phyloP scores from a whole-genome alignment of 768 basidiomycete species.

The Cantharellus anzutake region DNA sequence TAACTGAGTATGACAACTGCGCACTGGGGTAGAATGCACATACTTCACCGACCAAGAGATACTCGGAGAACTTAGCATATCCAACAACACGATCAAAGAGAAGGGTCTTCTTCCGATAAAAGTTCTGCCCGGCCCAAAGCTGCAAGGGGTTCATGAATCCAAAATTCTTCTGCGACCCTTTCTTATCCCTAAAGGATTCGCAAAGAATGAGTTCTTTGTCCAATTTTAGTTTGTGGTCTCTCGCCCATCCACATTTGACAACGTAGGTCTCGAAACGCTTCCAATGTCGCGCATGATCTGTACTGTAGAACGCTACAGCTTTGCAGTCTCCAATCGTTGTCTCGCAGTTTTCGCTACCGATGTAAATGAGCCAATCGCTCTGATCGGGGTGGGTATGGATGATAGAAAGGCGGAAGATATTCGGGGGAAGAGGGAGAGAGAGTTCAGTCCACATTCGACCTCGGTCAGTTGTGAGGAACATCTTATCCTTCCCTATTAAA shows the following conservation, averaged over 20 bases:
- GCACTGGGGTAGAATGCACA: slow-evolving; percentile 12
- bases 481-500: slow-evolving; percentile 55
- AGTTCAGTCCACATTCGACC: slow-evolving; percentile 50
- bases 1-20: slow-evolving; percentile 21
- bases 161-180: slow-evolving; percentile 52
- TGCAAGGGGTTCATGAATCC: slow-evolving; percentile 44
- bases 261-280: slow-evolving; percentile 65
- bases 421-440: slow-evolving; percentile 50
- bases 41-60: slow-evolving; percentile 87
- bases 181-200: slow-evolving; percentile 70
- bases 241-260: slow-evolving; percentile 79
- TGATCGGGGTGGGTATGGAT: slow-evolving; percentile 70
- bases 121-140: slow-evolving; percentile 58
- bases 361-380: slow-evolving; percentile 79
- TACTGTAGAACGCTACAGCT: slow-evolving; percentile 53
- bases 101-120: slow-evolving; percentile 48
- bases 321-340: slow-evolving; percentile 36
- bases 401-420: slow-evolving; percentile 53
- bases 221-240: slow-evolving; percentile 54
- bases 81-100: slow-evolving; percentile 82
- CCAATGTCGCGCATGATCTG: slow-evolving; percentile 68
- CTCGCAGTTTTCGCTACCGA: slow-evolving; percentile 51
- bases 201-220: slow-evolving; percentile 84
- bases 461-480: slow-evolving; percentile 68
- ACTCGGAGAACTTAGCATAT: slow-evolving; percentile 94